phyloP scores from a whole-genome alignment of 106 monocot species.

The Dendrobium officinale region DNA sequence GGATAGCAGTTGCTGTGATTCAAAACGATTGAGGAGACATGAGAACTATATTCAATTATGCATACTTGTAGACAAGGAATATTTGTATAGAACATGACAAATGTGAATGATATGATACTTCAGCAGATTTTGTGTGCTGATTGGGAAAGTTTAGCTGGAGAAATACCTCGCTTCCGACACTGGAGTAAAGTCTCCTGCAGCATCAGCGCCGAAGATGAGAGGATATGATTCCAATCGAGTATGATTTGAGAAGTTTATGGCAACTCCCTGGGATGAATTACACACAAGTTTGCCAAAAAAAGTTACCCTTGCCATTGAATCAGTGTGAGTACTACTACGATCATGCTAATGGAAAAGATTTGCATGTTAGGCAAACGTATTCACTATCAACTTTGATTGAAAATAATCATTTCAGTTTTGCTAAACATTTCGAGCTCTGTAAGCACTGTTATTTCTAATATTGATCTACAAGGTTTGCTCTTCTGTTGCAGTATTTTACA shows the following conservation, averaged over 20 bases:
- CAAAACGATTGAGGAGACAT: neutral
- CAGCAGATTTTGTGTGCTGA: neutral
- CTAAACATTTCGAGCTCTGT: neutral
- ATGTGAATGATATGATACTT: neutral
- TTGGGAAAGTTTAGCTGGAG: neutral
- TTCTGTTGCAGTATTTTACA: neutral
- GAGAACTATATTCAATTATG: neutral
- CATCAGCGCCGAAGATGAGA: slow-evolving; percentile 64
- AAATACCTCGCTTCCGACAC: slow-evolving; percentile 77
- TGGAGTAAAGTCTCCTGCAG: slow-evolving; percentile 63
- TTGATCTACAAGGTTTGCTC: neutral
- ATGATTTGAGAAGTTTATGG: slow-evolving; percentile 87
- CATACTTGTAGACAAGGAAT: neutral
- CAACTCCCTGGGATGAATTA: slow-evolving; percentile 43
- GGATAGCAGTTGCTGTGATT: slow-evolving; percentile 87
- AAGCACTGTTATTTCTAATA: neutral
- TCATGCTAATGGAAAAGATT: neutral
- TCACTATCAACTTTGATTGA: neutral
- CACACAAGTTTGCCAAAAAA: neutral
- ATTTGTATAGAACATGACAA: neutral
- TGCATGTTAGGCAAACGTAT: neutral
- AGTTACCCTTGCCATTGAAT: neutral
- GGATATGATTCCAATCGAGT: slow-evolving; percentile 45
- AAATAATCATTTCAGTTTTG: neutral
- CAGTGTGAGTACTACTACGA: neutral